Evolutionary conservation across 345 rosid genomes (phyloP), one percentile per base, ranked within the genome.

Genomic region (Bruguiera sexangula): DNA sequence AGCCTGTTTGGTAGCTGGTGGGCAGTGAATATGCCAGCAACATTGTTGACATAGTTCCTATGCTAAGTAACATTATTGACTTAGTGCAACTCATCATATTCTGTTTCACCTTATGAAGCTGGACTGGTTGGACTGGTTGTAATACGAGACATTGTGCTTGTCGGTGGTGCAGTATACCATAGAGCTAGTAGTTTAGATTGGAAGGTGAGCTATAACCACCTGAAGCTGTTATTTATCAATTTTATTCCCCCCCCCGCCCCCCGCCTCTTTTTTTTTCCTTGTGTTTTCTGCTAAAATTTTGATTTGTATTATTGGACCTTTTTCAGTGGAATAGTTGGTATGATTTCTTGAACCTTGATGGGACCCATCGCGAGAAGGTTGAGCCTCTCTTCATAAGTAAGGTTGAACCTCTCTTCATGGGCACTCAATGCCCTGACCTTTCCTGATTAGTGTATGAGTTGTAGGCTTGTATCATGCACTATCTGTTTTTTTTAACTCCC

Each of bases 321-420:
- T 75, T 53, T 74, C 78, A 92, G 96, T 88, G 92, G 91, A 82
- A 63, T 77, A 89, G 79, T 58, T 87, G 94, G 92, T 79, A 68
- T 65, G 93, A 88, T 70, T 95, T 90, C 77, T 77, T 90, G 77
- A 86, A 95, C 79, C 85, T 95, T 32, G 89, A 95, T 69, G 96
- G 96, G 65, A 75, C 96, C 65, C 63, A 55, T 43, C 85, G 81
- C 2, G 85, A 83, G 85, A 95, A 90, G 82, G 88, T 95, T 31
- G 82, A 92, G 76, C 97, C 99, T 67, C 87, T 95, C 65, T 87
- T 85, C 79, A 83, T 92, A 74, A 90, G 99, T 85, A 95, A 95
- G 95, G 99, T 89, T 43, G 83, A 92, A 74, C 97, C 97, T 67
- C 88, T 92, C 65, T 87, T 85, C 79, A 83, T 92, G 72, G 86